Conservation (phyloP, 345 rosid species). For the Salix koriyanagi region DNA sequence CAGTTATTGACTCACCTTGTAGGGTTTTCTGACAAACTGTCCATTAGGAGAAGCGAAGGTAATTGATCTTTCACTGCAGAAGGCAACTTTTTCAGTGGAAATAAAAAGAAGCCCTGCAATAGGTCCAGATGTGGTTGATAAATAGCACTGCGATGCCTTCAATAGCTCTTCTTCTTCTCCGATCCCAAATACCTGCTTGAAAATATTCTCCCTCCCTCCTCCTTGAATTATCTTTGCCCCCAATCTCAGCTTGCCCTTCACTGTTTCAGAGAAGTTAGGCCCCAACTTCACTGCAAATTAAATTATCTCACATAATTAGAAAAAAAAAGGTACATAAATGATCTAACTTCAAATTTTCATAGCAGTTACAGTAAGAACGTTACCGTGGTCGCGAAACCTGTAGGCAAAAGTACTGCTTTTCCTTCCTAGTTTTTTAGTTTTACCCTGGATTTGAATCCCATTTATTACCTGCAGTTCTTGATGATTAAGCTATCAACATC, state of each 20-base stretch:
- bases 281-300: constrained; percentile 38
- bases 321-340: no score
- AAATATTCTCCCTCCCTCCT: constrained; percentile 30
- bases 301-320: not conserved
- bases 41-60: constrained; percentile 32
- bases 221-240: constrained; percentile 24
- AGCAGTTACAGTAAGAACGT: no score
- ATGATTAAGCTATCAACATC: no score
- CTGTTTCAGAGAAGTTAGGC: constrained; percentile 40
- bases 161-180: constrained; percentile 43
- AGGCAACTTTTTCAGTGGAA: constrained; percentile 22
- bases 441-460: no score
- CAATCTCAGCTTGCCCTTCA: constrained; percentile 22
- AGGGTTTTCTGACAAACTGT: constrained; percentile 35
- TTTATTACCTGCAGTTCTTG: no score
- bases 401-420: no score
- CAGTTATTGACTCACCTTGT: constrained; percentile 31
- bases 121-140: constrained; percentile 60
- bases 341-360: no score
- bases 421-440: no score
- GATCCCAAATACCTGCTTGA: constrained; percentile 38
- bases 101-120: constrained; percentile 52
- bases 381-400: no score
- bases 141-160: constrained; percentile 51
- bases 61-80: constrained; percentile 28